A percentile compares a stretch with the other conserved stretches of the same genome.
These are phyloP conservation scores for Candida ortonii DNA, from an alignment of 805 yeast species.

Conservation along the genomic window DNA sequence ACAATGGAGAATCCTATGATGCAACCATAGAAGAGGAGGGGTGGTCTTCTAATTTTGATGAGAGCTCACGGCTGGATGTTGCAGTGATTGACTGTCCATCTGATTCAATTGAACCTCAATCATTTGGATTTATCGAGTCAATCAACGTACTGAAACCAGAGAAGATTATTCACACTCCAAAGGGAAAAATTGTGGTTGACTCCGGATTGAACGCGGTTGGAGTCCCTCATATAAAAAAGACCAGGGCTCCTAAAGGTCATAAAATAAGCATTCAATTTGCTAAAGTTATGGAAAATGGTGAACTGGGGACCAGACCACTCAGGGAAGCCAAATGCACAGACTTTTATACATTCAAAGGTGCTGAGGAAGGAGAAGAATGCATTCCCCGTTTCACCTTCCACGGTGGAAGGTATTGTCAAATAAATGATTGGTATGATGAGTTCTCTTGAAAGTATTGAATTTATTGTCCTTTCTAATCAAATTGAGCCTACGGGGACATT, in stretches of 20 bases:
- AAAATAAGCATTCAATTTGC: slow-evolving; percentile 21
- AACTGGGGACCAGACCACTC: slow-evolving; percentile 24
- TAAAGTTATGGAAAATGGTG: slow-evolving; percentile 28
- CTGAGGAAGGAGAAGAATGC: slow-evolving; percentile 18
- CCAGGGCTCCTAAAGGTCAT: slow-evolving; percentile 20
- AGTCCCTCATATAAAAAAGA: slow-evolving; percentile 15
- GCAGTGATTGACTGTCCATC: slow-evolving; percentile 6
- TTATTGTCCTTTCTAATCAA: slow-evolving; percentile 18
- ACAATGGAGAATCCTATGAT: slow-evolving; percentile 28
- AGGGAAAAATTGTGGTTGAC: slow-evolving; percentile 25
- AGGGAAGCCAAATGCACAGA: slow-evolving; percentile 23
- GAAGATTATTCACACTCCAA: slow-evolving; percentile 14
- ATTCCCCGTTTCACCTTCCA: slow-evolving; percentile 26
- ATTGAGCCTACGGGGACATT: slow-evolving; percentile 21
- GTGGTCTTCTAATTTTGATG: slow-evolving; percentile 16
- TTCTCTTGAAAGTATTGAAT: slow-evolving; percentile 14
- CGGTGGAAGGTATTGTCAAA: slow-evolving; percentile 25
- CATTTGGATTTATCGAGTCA: slow-evolving; percentile 16
- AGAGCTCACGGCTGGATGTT: slow-evolving; percentile 10
- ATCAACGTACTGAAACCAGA: slow-evolving; percentile 17
- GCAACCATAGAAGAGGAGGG: slow-evolving; percentile 18
- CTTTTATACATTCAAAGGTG: slow-evolving; percentile 20
- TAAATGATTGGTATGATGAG: slow-evolving; percentile 23
- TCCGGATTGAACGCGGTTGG: slow-evolving; percentile 28
- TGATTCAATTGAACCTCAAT: slow-evolving; percentile 10